A percentile compares a stretch with the other conserved stretches of the same genome.
phyloP scores from a whole-genome alignment of 2,329 filamentous ascomycete genomes.

The Xylaria multiplex region DNA sequence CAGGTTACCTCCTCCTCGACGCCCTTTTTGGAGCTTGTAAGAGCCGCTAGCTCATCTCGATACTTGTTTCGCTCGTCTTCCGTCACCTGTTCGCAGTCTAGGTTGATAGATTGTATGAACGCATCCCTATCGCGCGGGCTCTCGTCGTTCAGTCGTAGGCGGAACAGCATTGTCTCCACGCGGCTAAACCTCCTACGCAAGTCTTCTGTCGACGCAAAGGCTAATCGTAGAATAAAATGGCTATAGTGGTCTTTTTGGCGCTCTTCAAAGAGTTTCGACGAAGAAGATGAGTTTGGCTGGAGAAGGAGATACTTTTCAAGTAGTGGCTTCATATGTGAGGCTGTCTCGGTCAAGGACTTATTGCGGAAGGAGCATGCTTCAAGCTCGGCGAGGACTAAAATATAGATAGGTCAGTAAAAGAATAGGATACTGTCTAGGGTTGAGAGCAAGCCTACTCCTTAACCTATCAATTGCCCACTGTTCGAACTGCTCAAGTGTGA shows the following conservation, averaged over 20 bases:
- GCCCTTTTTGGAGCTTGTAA: constrained; percentile 52
- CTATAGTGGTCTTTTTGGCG: constrained; percentile 96
- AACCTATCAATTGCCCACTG: constrained; percentile 97
- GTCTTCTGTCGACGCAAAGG: constrained; percentile 92
- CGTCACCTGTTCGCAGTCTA: constrained; percentile 85
- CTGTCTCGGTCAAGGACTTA: constrained; percentile 82
- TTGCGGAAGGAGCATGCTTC: constrained; percentile 97
- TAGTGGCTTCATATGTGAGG: constrained; percentile 82
- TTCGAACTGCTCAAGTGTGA: constrained; percentile 96
- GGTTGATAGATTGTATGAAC: constrained; percentile 80
- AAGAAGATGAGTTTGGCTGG: constrained; percentile 45
- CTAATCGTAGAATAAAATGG: constrained; percentile 94
- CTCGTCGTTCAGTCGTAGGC: constrained; percentile 81
- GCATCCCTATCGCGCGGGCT: constrained; percentile 75
- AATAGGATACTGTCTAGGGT: background rate
- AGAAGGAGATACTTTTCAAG: constrained; percentile 72
- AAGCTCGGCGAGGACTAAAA: constrained; percentile 80
- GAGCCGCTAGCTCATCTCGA: constrained; percentile 68
- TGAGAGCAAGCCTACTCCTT: constrained; percentile 65
- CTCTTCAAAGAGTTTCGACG: constrained; percentile 71
- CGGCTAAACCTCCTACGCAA: constrained; percentile 85
- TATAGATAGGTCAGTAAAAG: constrained; percentile 39
- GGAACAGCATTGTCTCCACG: constrained; percentile 90
- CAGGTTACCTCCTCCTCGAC: constrained; percentile 82
- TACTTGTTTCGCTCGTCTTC: constrained; percentile 80